Conservation (phyloP, 1,284 basidiomycete species). For the Trametes versicolor region DNA sequence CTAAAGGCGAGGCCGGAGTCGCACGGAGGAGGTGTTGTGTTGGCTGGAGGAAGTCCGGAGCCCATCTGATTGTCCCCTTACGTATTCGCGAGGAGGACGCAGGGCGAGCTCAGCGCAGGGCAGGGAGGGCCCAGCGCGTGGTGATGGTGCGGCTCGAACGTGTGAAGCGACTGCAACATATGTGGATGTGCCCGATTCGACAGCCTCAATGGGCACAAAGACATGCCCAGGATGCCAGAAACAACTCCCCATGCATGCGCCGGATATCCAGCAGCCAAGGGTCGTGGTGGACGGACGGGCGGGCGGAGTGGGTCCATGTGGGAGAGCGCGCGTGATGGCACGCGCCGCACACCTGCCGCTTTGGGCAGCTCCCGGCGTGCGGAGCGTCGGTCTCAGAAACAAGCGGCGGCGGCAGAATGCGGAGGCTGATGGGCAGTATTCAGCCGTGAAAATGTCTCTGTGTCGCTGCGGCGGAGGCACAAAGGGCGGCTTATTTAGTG, state of each 20-base stretch:
- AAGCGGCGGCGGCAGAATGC: slow-evolving; percentile 11
- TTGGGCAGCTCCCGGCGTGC: slow-evolving; percentile 13
- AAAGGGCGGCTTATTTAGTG: background rate
- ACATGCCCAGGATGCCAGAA: background rate
- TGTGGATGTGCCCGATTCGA: slow-evolving; percentile 18
- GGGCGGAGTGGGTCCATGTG: slow-evolving; percentile 29
- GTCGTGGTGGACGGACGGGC: background rate
- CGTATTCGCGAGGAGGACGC: slow-evolving; percentile 26
- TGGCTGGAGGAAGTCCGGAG: slow-evolving; percentile 9
- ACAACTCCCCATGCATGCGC: background rate
- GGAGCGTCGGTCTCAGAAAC: slow-evolving; percentile 21
- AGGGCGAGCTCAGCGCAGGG: slow-evolving; percentile 8
- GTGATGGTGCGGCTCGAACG: slow-evolving; percentile 32
- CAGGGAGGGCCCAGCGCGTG: slow-evolving; percentile 31
- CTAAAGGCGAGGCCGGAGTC: slow-evolving; percentile 21
- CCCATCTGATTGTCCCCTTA: slow-evolving; percentile 31
- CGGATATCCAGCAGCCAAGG: background rate
- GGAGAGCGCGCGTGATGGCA: slow-evolving; percentile 9
- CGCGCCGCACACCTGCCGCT: slow-evolving; percentile 13
- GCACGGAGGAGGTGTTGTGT: slow-evolving; percentile 6
- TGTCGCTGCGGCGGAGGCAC: slow-evolving; percentile 9
- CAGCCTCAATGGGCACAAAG: slow-evolving; percentile 10
- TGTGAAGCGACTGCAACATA: slow-evolving; percentile 26
- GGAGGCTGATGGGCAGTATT: background rate
- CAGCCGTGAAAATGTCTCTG: background rate